These are phyloP conservation scores for Gracilariopsis chorda DNA, from an alignment of 23 red algal species.

Conservation along the genomic window DNA sequence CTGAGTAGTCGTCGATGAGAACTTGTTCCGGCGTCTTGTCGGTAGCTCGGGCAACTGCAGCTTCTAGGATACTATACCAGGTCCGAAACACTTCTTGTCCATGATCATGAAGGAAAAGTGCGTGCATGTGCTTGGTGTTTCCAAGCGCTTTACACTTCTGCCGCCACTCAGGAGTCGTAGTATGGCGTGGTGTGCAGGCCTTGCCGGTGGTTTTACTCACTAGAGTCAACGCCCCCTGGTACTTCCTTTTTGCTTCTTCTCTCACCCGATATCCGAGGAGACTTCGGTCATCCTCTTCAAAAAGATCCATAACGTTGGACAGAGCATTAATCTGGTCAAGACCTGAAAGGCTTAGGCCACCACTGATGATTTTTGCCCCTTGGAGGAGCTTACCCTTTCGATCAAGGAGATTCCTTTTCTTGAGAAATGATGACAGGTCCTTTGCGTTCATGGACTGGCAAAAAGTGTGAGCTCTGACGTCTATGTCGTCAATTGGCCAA, in stretches of 20 bases:
- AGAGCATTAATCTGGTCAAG: constrained; percentile 21
- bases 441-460: constrained; percentile 46
- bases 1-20: not conserved
- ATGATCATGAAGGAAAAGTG: constrained; percentile 21
- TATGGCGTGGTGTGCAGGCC: constrained; percentile 27
- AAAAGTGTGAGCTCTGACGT: not conserved
- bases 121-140: constrained; percentile 22
- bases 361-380: constrained; percentile 13
- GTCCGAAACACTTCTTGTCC: constrained; percentile 12
- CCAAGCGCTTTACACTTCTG: not conserved
- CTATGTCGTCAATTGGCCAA: not conserved
- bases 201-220: not conserved
- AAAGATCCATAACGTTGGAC: constrained; percentile 26
- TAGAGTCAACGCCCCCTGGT: constrained; percentile 15
- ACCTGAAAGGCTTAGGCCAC: constrained; percentile 26
- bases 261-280: constrained; percentile 23
- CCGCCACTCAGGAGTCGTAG: constrained; percentile 4
- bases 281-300: constrained; percentile 12
- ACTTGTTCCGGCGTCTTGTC: not conserved
- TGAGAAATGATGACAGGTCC: not conserved
- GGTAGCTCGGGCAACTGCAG: constrained; percentile 4
- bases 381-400: not conserved
- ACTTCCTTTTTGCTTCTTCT: constrained; percentile 19
- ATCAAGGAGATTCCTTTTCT: not conserved
- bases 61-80: not conserved